phyloP scores from a whole-genome alignment of 2,329 filamentous ascomycete genomes.

The Botrytis fragariae region DNA sequence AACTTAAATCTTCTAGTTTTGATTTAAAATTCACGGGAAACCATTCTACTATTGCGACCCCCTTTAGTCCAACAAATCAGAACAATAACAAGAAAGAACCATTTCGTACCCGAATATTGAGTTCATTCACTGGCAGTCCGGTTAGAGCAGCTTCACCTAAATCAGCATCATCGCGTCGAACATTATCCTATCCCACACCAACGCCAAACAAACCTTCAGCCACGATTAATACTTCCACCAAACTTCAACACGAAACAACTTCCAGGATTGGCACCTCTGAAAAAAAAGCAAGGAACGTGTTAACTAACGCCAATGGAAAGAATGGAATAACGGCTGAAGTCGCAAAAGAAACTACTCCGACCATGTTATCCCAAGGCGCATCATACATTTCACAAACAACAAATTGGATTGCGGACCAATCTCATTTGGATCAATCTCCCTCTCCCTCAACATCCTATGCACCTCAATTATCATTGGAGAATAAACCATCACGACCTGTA shows the following conservation, averaged over 20 bases:
- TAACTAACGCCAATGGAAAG: constrained; percentile 19
- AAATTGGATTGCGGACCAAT: constrained; percentile 35
- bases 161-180: constrained; percentile 16
- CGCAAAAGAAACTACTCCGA: constrained; percentile 29
- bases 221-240: not conserved
- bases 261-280: not conserved
- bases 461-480: constrained; percentile 19
- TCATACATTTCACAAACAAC: constrained; percentile 30
- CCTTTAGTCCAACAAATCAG: constrained; percentile 18
- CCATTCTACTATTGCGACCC: constrained; percentile 17
- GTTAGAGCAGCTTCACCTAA: constrained; percentile 13
- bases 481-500: constrained; percentile 27
- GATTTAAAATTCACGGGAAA: constrained; percentile 21
- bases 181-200: constrained; percentile 20
- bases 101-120: constrained; percentile 13
- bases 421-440: constrained; percentile 17
- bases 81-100: constrained; percentile 16
- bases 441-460: constrained; percentile 12
- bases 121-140: constrained; percentile 16
- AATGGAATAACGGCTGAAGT: constrained; percentile 22
- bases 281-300: constrained; percentile 21
- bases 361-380: constrained; percentile 33
- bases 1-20: constrained; percentile 22
- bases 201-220: constrained; percentile 1
- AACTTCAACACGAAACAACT: constrained; percentile 10